These are phyloP conservation scores for Lepiota brunneoincarnata DNA, from an alignment of 768 basidiomycete genomes.

Conservation along the genomic window DNA sequence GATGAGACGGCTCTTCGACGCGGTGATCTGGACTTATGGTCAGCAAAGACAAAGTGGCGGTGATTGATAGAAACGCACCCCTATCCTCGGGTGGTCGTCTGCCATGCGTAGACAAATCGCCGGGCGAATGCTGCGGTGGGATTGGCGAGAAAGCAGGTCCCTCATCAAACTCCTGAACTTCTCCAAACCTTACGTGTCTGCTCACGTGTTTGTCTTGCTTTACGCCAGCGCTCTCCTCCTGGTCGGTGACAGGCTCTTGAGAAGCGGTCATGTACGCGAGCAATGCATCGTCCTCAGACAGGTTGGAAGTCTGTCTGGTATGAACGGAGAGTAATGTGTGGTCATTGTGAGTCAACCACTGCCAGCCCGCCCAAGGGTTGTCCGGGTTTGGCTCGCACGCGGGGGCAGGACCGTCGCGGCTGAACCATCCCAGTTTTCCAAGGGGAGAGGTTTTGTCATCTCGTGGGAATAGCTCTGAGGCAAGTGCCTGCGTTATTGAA, in stretches of 20 bases:
- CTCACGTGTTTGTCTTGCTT: conserved; percentile 22
- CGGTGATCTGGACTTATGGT: too few species aligned
- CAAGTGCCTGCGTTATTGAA: conserved; percentile 32
- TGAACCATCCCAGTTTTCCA: conserved; percentile 12
- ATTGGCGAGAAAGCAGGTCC: conserved; percentile 29
- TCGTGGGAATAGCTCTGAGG: conserved; percentile 1
- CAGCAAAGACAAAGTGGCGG: too few species aligned
- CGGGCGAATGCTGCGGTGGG: conserved; percentile 15
- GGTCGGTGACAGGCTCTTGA: conserved; percentile 14
- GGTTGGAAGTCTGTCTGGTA: conserved; percentile 11
- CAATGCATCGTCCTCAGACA: conserved; percentile 29
- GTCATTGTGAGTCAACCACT: background rate
- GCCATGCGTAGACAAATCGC: background rate
- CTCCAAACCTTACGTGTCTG: conserved; percentile 45
- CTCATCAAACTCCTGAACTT: conserved; percentile 35
- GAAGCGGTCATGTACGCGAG: conserved; percentile 37
- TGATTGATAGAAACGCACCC: too few species aligned
- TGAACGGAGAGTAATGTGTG: background rate
- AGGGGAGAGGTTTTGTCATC: conserved; percentile 5
- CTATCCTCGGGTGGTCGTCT: too few species aligned
- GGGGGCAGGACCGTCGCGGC: conserved; percentile 13
- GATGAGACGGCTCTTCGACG: too few species aligned
- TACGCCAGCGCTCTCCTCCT: background rate
- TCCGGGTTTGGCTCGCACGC: conserved; percentile 1
- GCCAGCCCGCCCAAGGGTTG: conserved; percentile 4